Conservation (phyloP, 1,139 yeast genomes). For the Saccharomycopsis crataegensis region DNA sequence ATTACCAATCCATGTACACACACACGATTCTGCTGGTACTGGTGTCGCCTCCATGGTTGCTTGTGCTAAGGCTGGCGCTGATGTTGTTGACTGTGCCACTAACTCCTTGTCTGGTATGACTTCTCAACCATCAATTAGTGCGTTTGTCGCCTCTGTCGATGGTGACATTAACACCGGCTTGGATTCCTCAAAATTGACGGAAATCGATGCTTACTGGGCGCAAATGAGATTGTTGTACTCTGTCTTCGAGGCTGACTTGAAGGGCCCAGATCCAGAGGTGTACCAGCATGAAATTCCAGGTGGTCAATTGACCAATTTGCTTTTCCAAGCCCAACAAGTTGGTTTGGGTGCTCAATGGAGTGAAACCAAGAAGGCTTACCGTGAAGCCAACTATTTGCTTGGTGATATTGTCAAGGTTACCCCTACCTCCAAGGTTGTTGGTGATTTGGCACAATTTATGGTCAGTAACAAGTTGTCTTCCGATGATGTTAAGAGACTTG, state of each 20-base stretch:
- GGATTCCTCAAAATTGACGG: slow-evolving; percentile 60
- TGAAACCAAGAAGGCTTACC: slow-evolving; percentile 90
- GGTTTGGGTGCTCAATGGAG: slow-evolving; percentile 96
- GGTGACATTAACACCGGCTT: slow-evolving; percentile 79
- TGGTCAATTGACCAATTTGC: slow-evolving; percentile 93
- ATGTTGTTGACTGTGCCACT: slow-evolving; percentile 94
- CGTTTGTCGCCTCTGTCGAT: slow-evolving; percentile 84
- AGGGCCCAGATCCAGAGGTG: slow-evolving; percentile 99
- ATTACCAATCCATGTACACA: slow-evolving; percentile 95
- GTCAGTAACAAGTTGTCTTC: slow-evolving; percentile 83
- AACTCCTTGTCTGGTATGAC: slow-evolving; percentile 98
- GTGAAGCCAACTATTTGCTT: slow-evolving; percentile 77
- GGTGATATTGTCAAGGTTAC: slow-evolving; percentile 98
- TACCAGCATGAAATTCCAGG: slow-evolving; percentile 98
- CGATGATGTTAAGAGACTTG: slow-evolving; percentile 82
- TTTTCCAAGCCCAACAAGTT: slow-evolving; percentile 98
- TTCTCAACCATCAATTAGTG: slow-evolving; percentile 94
- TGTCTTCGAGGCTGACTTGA: slow-evolving; percentile 95
- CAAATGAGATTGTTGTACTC: slow-evolving; percentile 96
- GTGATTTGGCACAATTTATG: slow-evolving; percentile 98
- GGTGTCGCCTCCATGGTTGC: slow-evolving; percentile 97
- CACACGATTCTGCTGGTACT: slow-evolving; percentile 99
- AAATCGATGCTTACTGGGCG: slow-evolving; percentile 93
- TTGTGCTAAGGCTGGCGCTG: slow-evolving; percentile 94
- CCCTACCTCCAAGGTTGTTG: slow-evolving; percentile 98